These are phyloP conservation scores for Mortierella sp. DNA, from an alignment of 371 early-diverging fungal genomes.

Conservation along the genomic window DNA sequence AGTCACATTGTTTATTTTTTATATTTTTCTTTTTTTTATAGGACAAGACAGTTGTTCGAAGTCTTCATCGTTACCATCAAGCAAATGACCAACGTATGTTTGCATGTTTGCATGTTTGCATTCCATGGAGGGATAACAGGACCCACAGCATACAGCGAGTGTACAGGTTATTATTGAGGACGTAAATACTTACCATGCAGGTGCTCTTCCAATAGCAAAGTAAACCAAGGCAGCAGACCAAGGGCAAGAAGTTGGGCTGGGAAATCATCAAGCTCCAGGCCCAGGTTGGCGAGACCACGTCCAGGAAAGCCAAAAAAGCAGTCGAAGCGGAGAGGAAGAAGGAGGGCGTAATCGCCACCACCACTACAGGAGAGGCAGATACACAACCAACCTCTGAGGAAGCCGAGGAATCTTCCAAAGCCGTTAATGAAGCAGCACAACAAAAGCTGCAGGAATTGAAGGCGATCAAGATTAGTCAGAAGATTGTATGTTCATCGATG, in stretches of 20 bases:
- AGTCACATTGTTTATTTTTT: constrained; percentile 23
- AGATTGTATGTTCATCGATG: constrained; percentile 29
- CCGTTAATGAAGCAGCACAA: constrained; percentile 13
- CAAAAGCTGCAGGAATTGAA: constrained; percentile 44
- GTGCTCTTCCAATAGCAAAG: no score
- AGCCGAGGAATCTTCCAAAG: constrained; percentile 20
- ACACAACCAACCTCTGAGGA: constrained; percentile 44
- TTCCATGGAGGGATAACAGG: no score
- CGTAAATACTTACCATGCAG: neutral
- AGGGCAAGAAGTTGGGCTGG: constrained; percentile 47
- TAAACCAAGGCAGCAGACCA: constrained; percentile 12
- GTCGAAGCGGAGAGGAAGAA: constrained; percentile 39
- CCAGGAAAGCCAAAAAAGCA: constrained; percentile 47
- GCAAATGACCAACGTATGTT: neutral
- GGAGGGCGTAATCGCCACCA: neutral
- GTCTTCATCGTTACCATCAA: neutral
- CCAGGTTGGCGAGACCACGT: constrained; percentile 57
- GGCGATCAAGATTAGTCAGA: constrained; percentile 59
- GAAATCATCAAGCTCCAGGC: constrained; percentile 51
- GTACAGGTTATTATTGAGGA: neutral
- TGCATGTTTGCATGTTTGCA: no score
- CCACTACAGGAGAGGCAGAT: constrained; percentile 20
- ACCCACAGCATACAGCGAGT: neutral
- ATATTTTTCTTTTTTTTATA: constrained; percentile 12
- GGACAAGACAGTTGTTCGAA: neutral